Conservation (phyloP, 352 stramenopile genomes). For the Pythium vanterpoolii region DNA sequence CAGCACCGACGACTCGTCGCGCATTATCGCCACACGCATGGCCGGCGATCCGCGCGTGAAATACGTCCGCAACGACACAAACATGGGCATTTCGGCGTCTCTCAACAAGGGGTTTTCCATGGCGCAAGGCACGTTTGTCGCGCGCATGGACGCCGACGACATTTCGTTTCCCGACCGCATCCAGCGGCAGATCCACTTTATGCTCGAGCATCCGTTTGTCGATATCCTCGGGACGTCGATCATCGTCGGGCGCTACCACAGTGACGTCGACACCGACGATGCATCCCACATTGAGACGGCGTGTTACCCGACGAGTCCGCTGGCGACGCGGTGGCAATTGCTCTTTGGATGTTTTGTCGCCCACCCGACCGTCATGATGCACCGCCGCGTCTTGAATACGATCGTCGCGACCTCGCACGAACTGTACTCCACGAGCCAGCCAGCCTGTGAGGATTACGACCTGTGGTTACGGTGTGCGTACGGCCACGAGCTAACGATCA, state of each 20-base stretch:
- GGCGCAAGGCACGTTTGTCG: constrained; percentile 49
- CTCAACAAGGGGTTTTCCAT: constrained; percentile 68
- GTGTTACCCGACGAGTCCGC: constrained; percentile 45
- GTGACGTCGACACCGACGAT: not conserved
- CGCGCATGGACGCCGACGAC: constrained; percentile 88
- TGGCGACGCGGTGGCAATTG: constrained; percentile 65
- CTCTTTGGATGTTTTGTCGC: constrained; percentile 76
- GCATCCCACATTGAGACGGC: constrained; percentile 25
- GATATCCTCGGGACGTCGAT: constrained; percentile 41
- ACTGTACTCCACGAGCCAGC: constrained; percentile 37
- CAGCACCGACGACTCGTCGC: constrained; percentile 39
- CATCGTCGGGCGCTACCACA: constrained; percentile 27
- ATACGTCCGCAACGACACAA: constrained; percentile 40
- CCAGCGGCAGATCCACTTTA: constrained; percentile 42
- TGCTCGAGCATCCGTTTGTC: constrained; percentile 36
- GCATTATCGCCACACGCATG: constrained; percentile 47
- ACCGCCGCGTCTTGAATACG: constrained; percentile 39
- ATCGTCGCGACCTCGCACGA: constrained; percentile 26
- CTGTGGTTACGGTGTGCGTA: constrained; percentile 67
- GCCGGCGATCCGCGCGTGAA: constrained; percentile 31
- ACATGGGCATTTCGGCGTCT: constrained; percentile 55
- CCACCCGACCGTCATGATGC: constrained; percentile 80
- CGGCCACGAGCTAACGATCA: constrained; percentile 35
- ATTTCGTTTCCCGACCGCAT: constrained; percentile 56
- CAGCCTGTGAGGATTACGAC: constrained; percentile 76